Evolutionary conservation across 2,329 filamentous ascomycete genomes (phyloP).

Genomic region (Westerdykella ornata): DNA sequence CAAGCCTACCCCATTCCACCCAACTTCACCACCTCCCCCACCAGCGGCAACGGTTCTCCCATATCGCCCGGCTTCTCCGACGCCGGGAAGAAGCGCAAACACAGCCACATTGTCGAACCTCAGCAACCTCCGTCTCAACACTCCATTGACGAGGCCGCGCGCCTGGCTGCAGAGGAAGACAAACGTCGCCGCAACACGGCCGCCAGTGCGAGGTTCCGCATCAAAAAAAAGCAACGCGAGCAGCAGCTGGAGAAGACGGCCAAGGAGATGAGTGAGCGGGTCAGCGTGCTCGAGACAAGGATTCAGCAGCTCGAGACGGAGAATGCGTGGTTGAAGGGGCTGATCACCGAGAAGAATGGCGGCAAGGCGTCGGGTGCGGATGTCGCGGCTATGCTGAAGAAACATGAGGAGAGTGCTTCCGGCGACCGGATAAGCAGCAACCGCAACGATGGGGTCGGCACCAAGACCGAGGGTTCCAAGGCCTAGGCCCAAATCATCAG

Average conservation of each 20-base stretch:
- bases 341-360: constrained; percentile 47
- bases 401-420: constrained; percentile 28
- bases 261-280: constrained; percentile 47
- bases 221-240: constrained; percentile 52
- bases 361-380: constrained; percentile 29
- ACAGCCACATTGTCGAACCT: constrained; percentile 8
- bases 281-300: constrained; percentile 40
- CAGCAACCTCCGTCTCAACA: constrained; percentile 9
- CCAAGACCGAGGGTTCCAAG: constrained; percentile 24
- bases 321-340: constrained; percentile 48
- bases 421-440: constrained; percentile 32
- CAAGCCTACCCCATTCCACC: constrained; percentile 20
- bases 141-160: constrained; percentile 42
- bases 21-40: constrained; percentile 24
- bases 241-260: constrained; percentile 47
- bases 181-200: constrained; percentile 50
- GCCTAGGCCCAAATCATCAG: constrained; percentile 24
- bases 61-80: constrained; percentile 23
- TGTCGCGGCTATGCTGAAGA: constrained; percentile 29
- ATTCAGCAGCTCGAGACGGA: constrained; percentile 48
- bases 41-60: constrained; percentile 23
- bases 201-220: constrained; percentile 48
- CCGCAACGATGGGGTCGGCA: constrained; percentile 36
- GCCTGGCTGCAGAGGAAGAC: constrained; percentile 47
- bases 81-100: constrained; percentile 43